phyloP scores from a whole-genome alignment of 2,329 filamentous ascomycete genomes.

The Penicillium frequentans region DNA sequence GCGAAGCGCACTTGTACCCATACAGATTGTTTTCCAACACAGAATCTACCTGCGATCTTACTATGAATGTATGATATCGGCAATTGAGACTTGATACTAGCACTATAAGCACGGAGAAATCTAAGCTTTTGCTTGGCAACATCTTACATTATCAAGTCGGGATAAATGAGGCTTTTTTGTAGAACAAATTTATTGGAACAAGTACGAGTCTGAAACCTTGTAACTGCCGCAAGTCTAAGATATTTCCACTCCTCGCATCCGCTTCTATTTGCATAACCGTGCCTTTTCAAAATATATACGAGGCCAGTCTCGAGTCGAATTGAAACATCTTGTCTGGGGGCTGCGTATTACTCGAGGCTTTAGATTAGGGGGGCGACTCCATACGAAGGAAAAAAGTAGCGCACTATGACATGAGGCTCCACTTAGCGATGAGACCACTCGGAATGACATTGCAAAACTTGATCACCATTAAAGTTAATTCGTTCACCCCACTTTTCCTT shows the following conservation, averaged over 20 bases:
- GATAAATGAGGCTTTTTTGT: not conserved
- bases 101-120: not conserved
- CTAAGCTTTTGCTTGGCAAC: not conserved
- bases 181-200: not conserved
- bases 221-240: not conserved
- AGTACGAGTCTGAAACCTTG: not conserved
- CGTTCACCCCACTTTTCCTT: not conserved
- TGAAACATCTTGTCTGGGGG: too few relatives aligned
- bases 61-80: too few relatives aligned
- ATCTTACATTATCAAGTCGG: not conserved
- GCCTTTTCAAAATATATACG: not conserved
- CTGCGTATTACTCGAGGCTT: too few relatives aligned
- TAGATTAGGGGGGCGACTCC: not conserved
- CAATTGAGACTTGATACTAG: not conserved
- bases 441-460: not conserved
- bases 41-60: too few relatives aligned
- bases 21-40: not conserved
- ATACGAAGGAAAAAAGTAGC: not conserved
- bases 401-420: too few relatives aligned
- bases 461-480: not conserved
- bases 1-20: not conserved
- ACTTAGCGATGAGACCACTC: constrained; percentile 7
- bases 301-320: too few relatives aligned
- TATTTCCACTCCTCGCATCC: not conserved
- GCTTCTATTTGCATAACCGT: not conserved